A percentile compares a stretch with the other conserved stretches of the same genome.
phyloP scores from a whole-genome alignment of 2,329 filamentous ascomycete genomes.

The Ophiocordyceps camponoti-saundersi region DNA sequence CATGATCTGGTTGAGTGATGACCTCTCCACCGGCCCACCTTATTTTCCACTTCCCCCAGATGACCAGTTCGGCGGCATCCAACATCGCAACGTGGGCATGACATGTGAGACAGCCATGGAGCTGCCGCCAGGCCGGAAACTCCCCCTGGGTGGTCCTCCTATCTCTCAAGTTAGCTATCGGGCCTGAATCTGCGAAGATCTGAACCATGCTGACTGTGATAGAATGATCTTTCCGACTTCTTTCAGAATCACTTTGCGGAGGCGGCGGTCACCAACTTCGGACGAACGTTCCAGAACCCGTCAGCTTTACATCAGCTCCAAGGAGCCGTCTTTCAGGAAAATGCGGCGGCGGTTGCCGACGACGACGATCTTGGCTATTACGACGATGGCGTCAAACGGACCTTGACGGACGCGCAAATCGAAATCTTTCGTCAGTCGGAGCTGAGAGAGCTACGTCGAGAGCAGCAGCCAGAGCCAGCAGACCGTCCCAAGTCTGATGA shows the following conservation, averaged over 20 bases:
- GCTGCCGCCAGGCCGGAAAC: not conserved
- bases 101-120: not conserved
- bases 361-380: conserved; percentile 70
- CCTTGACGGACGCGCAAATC: conserved; percentile 81
- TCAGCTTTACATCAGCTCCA: conserved; percentile 12
- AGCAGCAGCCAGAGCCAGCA: conserved; percentile 12
- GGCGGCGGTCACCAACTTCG: conserved; percentile 27
- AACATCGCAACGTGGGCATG: not conserved
- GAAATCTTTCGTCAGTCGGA: conserved; percentile 83
- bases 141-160: not conserved
- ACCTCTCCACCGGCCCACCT: not conserved
- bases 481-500: not conserved
- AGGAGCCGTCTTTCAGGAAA: conserved; percentile 3
- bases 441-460: conserved; percentile 50
- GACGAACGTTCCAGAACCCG: conserved; percentile 24
- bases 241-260: conserved; percentile 41
- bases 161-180: not conserved
- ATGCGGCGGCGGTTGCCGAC: conserved; percentile 23
- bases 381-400: conserved; percentile 69
- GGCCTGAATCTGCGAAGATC: not conserved
- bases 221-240: conserved; percentile 45
- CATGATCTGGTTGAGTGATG: not conserved
- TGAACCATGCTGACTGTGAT: conserved; percentile 5
- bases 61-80: not conserved
- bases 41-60: not conserved